Conservation (phyloP, 2,329 filamentous ascomycete genomes). For the Aspergillus sojae region DNA sequence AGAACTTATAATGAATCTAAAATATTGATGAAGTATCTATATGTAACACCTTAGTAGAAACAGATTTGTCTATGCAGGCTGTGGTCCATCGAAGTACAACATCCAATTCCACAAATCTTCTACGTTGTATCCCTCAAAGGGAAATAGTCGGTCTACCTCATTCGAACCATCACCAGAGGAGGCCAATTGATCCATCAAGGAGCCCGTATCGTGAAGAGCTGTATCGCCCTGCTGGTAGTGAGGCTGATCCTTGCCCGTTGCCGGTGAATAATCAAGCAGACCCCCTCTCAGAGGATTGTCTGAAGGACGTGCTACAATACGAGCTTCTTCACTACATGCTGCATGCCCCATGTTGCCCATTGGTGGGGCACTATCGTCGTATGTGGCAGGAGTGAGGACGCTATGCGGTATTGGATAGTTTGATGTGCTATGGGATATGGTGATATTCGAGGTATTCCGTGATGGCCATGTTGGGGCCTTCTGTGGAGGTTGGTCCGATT, state of each 20-base stretch:
- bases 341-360: neutral
- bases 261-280: neutral
- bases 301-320: neutral
- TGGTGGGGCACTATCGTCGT: neutral
- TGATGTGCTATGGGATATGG: neutral
- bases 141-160: slow-evolving; percentile 16
- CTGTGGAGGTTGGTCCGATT: neutral
- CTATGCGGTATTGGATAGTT: neutral
- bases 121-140: slow-evolving; percentile 26
- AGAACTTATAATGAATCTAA: neutral
- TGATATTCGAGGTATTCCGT: neutral
- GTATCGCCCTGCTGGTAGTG: neutral
- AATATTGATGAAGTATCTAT: neutral
- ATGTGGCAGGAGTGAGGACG: neutral
- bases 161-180: neutral
- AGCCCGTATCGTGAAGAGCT: neutral
- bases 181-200: neutral
- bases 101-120: slow-evolving; percentile 29
- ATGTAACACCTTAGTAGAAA: neutral
- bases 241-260: neutral
- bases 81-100: slow-evolving; percentile 19
- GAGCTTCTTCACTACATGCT: neutral
- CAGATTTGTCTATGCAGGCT: neutral
- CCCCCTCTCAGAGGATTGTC: neutral
- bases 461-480: neutral